Percentiles rank a stretch among this genome's conserved stretches.
phyloP scores from a whole-genome alignment of 371 early-diverging fungal genomes.

The Funneliformis caledonium region DNA sequence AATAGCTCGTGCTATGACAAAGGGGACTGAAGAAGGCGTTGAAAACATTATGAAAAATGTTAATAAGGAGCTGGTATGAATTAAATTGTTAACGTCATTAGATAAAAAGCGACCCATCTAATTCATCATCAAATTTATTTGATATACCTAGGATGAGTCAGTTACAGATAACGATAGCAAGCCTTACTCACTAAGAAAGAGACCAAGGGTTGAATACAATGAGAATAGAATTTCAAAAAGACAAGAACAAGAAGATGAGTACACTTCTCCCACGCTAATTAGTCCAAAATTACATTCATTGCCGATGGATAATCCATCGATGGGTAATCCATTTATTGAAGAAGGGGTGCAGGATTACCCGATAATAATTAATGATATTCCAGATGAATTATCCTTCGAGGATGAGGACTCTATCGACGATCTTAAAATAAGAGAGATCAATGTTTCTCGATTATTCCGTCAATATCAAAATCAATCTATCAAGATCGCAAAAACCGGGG shows the following conservation, averaged over 20 bases:
- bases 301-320: not conserved
- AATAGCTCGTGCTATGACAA: not conserved
- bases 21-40: not conserved
- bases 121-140: conserved; percentile 3
- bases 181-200: conserved; percentile 21
- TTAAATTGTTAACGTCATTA: conserved; percentile 15
- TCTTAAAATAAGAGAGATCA: not conserved
- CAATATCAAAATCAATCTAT: conserved; percentile 7
- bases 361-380: conserved; percentile 18
- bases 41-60: conserved; percentile 16
- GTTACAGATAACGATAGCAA: not conserved
- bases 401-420: not conserved
- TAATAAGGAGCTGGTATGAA: conserved; percentile 14
- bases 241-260: conserved; percentile 13
- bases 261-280: not conserved
- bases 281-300: not conserved
- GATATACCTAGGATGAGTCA: conserved; percentile 1
- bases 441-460: conserved; percentile 27
- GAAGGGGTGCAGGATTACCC: not conserved
- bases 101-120: not conserved
- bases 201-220: conserved; percentile 4
- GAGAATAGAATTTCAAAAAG: conserved; percentile 1
- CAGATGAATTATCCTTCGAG: conserved; percentile 13
- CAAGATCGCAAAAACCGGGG: not conserved
- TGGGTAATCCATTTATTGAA: conserved; percentile 15